Evolutionary conservation across 768 basidiomycete species (phyloP), one percentile per base, ranked within the genome.

Genomic region (Podaxis pistillaris): DNA sequence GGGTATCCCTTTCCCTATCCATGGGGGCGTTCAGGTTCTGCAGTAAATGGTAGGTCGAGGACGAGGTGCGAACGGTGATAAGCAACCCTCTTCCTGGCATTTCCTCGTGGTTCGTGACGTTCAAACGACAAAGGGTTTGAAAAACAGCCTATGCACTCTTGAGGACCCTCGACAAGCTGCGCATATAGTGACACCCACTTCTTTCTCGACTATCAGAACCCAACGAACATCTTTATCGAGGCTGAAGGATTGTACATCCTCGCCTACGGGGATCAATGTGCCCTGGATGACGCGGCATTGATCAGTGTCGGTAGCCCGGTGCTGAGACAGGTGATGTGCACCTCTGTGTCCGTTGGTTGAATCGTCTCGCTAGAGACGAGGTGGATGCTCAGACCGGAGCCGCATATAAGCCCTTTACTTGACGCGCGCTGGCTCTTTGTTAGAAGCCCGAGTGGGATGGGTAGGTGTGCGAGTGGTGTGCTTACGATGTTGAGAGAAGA

Each of bases 1-100:
- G 97, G 97, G 74, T 96, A 98, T 2, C 97, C 97, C 72, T 97
- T 98, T 0, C 97, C 97, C 95, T 97, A 58, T 13, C 33, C 40
- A 15, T 36, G 22, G 3, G 9, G 47, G 17, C n/a, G 24, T 12
- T 56, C 33, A 33, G 41, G 17, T 30, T 33, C 36, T 47, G 28
- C 22, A 24, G 9, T 36, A 26, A 28, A 24, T 33, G 8, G 9
- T 55, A 17, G 36, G 49, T 17, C 33, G 40, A 15, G 38, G 30
- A 47, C 8, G 56, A 36, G 49, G 8, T 11, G 59, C 72, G 53
- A 64, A 93, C 95, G 4, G 95, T 96, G 68, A 96, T 81, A 47
- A 94, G 78, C 19, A 95, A 71, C 1, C 94, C 95, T 40, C 76
- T 73, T 0, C 91, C 89, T 1, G 85, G 81, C 47, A 88, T 72